Conservation (phyloP, 331 rosid species). For the Cydonia oblonga region DNA sequence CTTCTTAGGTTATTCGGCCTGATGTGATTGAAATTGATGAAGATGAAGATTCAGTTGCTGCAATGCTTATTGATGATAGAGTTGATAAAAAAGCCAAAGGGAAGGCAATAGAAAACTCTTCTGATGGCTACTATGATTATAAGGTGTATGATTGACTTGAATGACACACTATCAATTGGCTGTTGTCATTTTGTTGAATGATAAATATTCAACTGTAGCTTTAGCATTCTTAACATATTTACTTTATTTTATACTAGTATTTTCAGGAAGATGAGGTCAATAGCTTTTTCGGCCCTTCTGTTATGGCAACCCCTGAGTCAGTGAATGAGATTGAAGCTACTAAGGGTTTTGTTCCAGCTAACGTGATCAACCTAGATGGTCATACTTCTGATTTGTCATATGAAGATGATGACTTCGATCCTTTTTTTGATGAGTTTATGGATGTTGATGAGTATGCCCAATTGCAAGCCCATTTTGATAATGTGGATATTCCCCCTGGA, state of each 20-base stretch:
- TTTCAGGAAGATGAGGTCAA: conserved; percentile 33
- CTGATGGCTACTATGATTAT: conserved; percentile 26
- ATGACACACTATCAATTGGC: neutral
- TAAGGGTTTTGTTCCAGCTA: conserved; percentile 27
- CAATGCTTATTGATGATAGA: conserved; percentile 37
- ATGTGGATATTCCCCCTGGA: conserved; percentile 68
- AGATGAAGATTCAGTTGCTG: conserved; percentile 39
- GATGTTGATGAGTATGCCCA: conserved; percentile 48
- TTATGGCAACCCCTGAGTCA: conserved; percentile 27
- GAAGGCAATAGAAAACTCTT: conserved; percentile 31
- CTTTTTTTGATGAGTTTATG: conserved; percentile 35
- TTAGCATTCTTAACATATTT: neutral
- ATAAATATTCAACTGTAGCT: neutral
- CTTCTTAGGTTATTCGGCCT: conserved; percentile 25
- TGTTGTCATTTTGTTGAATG: neutral
- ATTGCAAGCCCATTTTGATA: conserved; percentile 68
- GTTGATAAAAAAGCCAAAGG: conserved; percentile 39
- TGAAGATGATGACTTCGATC: conserved; percentile 33
- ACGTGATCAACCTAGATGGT: conserved; percentile 39
- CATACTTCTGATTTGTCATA: conserved; percentile 40
- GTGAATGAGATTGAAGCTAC: conserved; percentile 32
- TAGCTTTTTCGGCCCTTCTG: conserved; percentile 20
- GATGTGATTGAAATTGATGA: conserved; percentile 52
- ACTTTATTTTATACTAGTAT: conserved; percentile 1
- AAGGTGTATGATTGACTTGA: conserved; percentile 37